Evolutionary conservation across 805 yeast genomes (phyloP).

Genomic region (Teunomyces atbi): DNA sequence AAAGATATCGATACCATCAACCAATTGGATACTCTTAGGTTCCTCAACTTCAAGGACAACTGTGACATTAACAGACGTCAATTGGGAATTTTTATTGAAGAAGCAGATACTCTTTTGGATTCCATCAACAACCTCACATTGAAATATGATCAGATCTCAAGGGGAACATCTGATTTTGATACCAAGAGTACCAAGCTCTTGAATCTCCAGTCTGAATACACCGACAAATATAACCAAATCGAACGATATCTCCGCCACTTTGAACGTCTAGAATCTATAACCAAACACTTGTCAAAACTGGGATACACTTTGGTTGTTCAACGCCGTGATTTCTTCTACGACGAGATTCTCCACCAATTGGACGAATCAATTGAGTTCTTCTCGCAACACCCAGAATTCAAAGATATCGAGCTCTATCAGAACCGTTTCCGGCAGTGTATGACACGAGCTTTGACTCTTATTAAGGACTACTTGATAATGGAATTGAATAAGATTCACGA

Average conservation of each 20-base stretch:
- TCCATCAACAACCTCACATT: conserved; percentile 47
- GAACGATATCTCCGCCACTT: conserved; percentile 54
- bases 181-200: conserved; percentile 51
- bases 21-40: conserved; percentile 23
- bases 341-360: conserved; percentile 48
- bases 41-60: conserved; percentile 36
- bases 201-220: conserved; percentile 43
- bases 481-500: conserved; percentile 37
- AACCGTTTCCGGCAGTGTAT: conserved; percentile 79
- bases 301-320: conserved; percentile 66
- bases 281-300: conserved; percentile 61
- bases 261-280: conserved; percentile 68
- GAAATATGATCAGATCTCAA: conserved; percentile 57
- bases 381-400: conserved; percentile 48
- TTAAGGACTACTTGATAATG: conserved; percentile 62
- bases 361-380: conserved; percentile 68
- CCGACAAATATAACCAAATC: conserved; percentile 43
- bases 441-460: conserved; percentile 74
- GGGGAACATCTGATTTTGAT: conserved; percentile 65
- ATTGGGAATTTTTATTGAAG: conserved; percentile 36
- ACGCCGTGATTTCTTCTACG: conserved; percentile 41
- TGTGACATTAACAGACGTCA: conserved; percentile 21
- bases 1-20: conserved; percentile 43
- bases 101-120: conserved; percentile 44
- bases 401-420: conserved; percentile 66